Percentiles rank a stretch among this genome's conserved stretches.
Evolutionary conservation across 768 basidiomycete species (phyloP).

Genomic region (Auriscalpium orientale): DNA sequence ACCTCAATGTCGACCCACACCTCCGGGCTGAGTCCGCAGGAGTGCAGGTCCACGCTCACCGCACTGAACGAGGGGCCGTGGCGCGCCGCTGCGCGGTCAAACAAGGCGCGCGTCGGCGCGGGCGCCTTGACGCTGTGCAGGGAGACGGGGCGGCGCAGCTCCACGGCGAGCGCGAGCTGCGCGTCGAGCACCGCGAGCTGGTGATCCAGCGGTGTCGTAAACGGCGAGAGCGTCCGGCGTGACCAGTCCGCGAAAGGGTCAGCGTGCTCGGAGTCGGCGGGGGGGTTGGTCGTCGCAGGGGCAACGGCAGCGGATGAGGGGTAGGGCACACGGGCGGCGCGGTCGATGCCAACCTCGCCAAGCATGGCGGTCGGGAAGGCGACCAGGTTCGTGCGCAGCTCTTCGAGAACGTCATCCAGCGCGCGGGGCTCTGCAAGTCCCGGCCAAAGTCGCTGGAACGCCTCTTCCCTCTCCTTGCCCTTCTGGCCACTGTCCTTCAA

Average conservation of each 20-base stretch:
- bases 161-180: slow-evolving; percentile 81
- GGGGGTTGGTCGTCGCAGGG: slow-evolving; percentile 28
- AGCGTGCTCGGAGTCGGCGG: slow-evolving; percentile 21
- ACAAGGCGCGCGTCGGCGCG: slow-evolving; percentile 56
- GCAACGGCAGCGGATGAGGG: neutral
- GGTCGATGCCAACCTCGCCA: slow-evolving; percentile 91
- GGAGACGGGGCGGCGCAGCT: slow-evolving; percentile 70
- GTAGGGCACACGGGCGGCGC: slow-evolving; percentile 62
- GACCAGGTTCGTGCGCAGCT: slow-evolving; percentile 53
- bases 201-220: slow-evolving; percentile 72
- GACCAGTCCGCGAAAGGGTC: slow-evolving; percentile 12
- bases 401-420: slow-evolving; percentile 48
- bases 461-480: slow-evolving; percentile 17
- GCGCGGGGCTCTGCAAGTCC: slow-evolving; percentile 66
- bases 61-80: slow-evolving; percentile 49
- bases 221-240: slow-evolving; percentile 59
- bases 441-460: slow-evolving; percentile 51
- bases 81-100: slow-evolving; percentile 50
- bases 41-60: slow-evolving; percentile 86
- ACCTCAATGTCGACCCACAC: slow-evolving; percentile 73
- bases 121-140: slow-evolving; percentile 83
- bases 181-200: slow-evolving; percentile 75
- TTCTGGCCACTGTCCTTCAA: neutral
- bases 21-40: slow-evolving; percentile 77
- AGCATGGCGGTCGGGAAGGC: slow-evolving; percentile 69